Evolutionary conservation across 148 eudicot genomes (phyloP).

Genomic region (Chenopodium album): DNA sequence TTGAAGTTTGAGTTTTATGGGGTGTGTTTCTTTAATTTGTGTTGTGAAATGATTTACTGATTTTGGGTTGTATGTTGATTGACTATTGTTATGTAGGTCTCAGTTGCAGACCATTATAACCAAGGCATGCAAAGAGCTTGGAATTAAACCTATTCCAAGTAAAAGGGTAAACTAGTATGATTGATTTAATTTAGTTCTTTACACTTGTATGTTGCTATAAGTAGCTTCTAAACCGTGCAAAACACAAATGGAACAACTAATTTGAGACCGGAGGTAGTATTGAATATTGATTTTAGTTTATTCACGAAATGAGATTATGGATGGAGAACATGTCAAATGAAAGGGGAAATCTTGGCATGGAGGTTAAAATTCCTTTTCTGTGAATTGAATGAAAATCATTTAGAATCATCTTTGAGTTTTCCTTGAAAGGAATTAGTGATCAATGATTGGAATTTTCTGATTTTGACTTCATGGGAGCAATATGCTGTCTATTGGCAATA

Average conservation of each 20-base stretch:
- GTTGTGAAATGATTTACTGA: constrained; percentile 6
- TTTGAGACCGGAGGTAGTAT: background rate
- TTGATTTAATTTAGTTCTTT: too few relatives aligned
- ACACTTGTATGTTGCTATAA: background rate
- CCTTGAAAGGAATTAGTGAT: background rate
- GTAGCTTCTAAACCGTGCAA: too few relatives aligned
- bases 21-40: background rate
- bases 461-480: background rate
- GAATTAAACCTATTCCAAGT: constrained; percentile 76
- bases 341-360: background rate
- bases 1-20: background rate
- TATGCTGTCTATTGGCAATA: background rate
- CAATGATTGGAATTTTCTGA: too few relatives aligned
- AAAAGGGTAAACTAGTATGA: constrained; percentile 56
- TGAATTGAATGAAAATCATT: background rate
- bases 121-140: constrained; percentile 89
- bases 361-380: background rate
- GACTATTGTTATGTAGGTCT: constrained; percentile 45
- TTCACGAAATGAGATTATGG: background rate
- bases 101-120: constrained; percentile 96
- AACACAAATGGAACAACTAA: too few relatives aligned
- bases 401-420: background rate
- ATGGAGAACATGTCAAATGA: background rate
- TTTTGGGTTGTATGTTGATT: constrained; percentile 1
- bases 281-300: background rate